Conservation (phyloP, 2,329 filamentous ascomycete species). For the Colletotrichum echinochloae region DNA sequence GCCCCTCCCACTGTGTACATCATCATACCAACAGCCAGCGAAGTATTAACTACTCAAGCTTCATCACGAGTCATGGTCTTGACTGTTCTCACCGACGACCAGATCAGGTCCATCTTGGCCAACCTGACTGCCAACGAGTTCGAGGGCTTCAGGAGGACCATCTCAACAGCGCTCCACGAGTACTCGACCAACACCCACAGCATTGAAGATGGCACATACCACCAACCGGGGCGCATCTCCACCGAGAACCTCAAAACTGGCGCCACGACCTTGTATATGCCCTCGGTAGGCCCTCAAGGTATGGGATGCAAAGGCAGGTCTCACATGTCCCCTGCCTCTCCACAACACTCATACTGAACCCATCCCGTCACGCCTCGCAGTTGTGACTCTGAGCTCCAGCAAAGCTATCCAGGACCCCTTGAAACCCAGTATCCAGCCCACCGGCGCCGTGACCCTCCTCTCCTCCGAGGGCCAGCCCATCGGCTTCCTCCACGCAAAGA, state of each 20-base stretch:
- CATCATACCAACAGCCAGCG: background rate
- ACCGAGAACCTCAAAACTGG: slow-evolving; percentile 61
- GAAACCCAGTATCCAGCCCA: slow-evolving; percentile 60
- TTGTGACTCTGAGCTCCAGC: slow-evolving; percentile 71
- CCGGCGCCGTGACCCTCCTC: slow-evolving; percentile 78
- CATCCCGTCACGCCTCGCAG: slow-evolving; percentile 50
- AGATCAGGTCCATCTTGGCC: slow-evolving; percentile 67
- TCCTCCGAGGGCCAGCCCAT: slow-evolving; percentile 69
- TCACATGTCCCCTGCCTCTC: background rate
- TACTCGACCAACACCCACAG: slow-evolving; percentile 69
- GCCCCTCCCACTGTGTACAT: background rate
- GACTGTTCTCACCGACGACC: slow-evolving; percentile 68
- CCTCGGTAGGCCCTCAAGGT: slow-evolving; percentile 71
- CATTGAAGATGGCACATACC: slow-evolving; percentile 57
- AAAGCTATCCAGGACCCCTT: slow-evolving; percentile 45
- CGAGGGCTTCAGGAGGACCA: slow-evolving; percentile 60
- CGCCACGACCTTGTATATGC: slow-evolving; percentile 79
- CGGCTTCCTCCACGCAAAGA: slow-evolving; percentile 78
- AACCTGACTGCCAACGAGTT: slow-evolving; percentile 65
- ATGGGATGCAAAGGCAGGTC: slow-evolving; percentile 75
- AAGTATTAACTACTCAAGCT: background rate
- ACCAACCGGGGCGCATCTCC: slow-evolving; percentile 67
- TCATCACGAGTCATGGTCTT: slow-evolving; percentile 60
- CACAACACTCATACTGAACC: slow-evolving; percentile 2
- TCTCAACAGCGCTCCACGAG: slow-evolving; percentile 68